These are phyloP conservation scores for Pterula multifida DNA, from an alignment of 1,284 basidiomycete species.

Conservation along the genomic window DNA sequence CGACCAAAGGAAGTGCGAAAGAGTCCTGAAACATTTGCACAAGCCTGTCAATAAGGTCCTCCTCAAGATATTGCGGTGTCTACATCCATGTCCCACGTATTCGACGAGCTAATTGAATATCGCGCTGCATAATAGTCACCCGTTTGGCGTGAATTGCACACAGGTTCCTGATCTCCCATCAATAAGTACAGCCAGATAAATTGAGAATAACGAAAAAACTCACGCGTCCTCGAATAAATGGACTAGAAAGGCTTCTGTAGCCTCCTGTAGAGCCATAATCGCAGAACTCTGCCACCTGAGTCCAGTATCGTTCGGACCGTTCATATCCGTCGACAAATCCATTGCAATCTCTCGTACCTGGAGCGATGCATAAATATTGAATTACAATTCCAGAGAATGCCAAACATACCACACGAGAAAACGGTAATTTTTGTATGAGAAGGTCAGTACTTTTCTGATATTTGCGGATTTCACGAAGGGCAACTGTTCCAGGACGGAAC, in stretches of 20 bases:
- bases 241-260: conserved; percentile 87
- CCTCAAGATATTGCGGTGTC: conserved; percentile 30
- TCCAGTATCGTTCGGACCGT: conserved; percentile 45
- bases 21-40: too few species aligned
- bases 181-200: conserved; percentile 1
- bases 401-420: conserved; percentile 74
- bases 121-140: conserved; percentile 96
- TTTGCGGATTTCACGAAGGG: conserved; percentile 83
- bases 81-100: conserved; percentile 81
- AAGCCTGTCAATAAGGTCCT: too few species aligned
- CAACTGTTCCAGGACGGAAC: conserved; percentile 81
- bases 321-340: conserved; percentile 73
- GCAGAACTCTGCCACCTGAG: conserved; percentile 90
- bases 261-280: conserved; percentile 85
- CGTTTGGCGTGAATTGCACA: conserved; percentile 98
- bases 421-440: conserved; percentile 79
- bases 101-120: conserved; percentile 91
- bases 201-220: conserved; percentile 26
- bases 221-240: conserved; percentile 95
- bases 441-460: conserved; percentile 92
- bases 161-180: conserved; percentile 52
- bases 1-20: too few species aligned
- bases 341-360: conserved; percentile 88
- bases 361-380: conserved; percentile 1
- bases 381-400: not conserved